Evolutionary conservation across 2,329 filamentous ascomycete genomes (phyloP).

Genomic region (Claviceps sp.): DNA sequence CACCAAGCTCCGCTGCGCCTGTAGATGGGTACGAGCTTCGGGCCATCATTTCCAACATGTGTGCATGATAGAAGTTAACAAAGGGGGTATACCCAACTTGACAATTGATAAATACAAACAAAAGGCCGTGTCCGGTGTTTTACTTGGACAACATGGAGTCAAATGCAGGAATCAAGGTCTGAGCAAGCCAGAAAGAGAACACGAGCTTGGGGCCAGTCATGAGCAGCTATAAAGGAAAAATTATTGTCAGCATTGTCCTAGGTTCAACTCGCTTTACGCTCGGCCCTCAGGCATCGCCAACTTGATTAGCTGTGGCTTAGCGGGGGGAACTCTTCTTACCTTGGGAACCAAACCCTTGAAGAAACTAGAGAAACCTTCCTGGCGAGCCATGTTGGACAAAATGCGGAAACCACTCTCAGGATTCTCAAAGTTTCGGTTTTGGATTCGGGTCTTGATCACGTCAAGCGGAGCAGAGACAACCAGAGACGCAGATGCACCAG

Average conservation of each 20-base stretch:
- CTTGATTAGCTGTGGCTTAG: not conserved
- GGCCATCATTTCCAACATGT: not conserved
- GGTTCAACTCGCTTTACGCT: slow-evolving; percentile 6
- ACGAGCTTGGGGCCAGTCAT: slow-evolving; percentile 99
- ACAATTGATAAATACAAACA: not conserved
- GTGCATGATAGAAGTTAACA: not conserved
- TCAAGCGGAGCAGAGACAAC: slow-evolving; percentile 92
- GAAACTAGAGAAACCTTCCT: slow-evolving; percentile 77
- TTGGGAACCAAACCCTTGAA: slow-evolving; percentile 98
- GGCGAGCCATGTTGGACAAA: slow-evolving; percentile 79
- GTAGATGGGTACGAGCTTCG: not conserved
- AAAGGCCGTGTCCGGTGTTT: not conserved
- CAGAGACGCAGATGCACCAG: slow-evolving; percentile 87
- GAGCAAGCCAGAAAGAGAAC: slow-evolving; percentile 98
- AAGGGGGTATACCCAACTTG: not conserved
- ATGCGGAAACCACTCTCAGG: slow-evolving; percentile 90
- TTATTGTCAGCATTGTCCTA: slow-evolving; percentile 2
- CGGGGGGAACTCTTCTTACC: slow-evolving; percentile 22
- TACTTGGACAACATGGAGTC: slow-evolving; percentile 30
- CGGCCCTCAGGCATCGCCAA: slow-evolving; percentile 1
- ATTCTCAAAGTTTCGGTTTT: slow-evolving; percentile 98
- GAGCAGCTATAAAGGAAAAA: slow-evolving; percentile 45
- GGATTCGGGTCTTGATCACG: slow-evolving; percentile 96
- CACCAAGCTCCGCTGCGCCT: not conserved
- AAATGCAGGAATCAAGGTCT: slow-evolving; percentile 93